Base-by-base conservation (phyloP, 495 filamentous ascomycete species). In the Friedmanniomyces endolithicus region DNA sequence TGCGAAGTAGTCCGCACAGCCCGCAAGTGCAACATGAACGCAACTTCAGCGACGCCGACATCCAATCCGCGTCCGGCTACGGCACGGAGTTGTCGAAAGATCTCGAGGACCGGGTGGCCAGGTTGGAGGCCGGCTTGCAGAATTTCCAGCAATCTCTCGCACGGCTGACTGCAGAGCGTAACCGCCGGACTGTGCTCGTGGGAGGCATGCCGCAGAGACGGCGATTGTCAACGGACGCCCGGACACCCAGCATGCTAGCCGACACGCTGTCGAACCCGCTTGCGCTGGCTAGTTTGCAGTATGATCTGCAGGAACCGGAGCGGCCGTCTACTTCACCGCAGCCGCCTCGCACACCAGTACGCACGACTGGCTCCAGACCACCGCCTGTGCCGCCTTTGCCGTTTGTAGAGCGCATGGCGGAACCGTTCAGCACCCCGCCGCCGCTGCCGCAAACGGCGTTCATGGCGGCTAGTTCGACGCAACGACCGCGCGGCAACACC, bases 191-290 rank as follows among this genome's bases (percentile, higher is more conserved):
- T 8, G 55, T 58, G 22, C 19, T 58, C 11, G 34, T 62, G 2
- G 59, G 59, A 27, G 51, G 52, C 14, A 24, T 55, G 19, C 33
- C 19, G 9, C 43, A 49, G n/a, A 27, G 51, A 20, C 23, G n/a
- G n/a, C n/a, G 37, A 17, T 37, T 48, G 11, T 52, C 44, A 6
- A 39, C 48, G 22, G 52, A 48, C 6, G 50, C 40, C 16, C 33
- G 59, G 16, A 54, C 59, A 16, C 54, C 59, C 1, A 62, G 59
- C 24, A 58, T 58, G 59, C 59, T 62, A 3, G 55, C 56, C 8
- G 51, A 62, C 14, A 58, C 55, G 4, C 25, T 62, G 27, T 1
- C 33, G 23, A 50, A 52, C 20, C 49, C 31, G 11, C 40, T 50
- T 1, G 27, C 19, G 7, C 27, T 34, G 11, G 48, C 55, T 2